Percentiles rank a stretch among this genome's conserved stretches.
Evolutionary conservation across 306 rosid genomes (phyloP).

Genomic region (Prunus davidiana): DNA sequence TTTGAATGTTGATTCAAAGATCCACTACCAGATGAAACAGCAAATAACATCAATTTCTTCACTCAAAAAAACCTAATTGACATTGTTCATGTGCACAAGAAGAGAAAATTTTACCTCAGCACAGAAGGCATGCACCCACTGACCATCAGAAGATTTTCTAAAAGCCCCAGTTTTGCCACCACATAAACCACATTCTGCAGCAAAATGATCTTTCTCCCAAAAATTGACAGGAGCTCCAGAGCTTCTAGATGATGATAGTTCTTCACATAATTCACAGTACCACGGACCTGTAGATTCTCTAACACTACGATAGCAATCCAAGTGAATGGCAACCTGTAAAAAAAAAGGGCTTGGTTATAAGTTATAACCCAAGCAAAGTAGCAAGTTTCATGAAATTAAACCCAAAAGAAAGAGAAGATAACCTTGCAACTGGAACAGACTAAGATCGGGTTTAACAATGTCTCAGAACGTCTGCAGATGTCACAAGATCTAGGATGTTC

Average conservation of each 20-base stretch:
- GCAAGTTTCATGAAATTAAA: slow-evolving; percentile 8
- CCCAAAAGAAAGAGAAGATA: slow-evolving; percentile 11
- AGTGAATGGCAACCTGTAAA: slow-evolving; percentile 89
- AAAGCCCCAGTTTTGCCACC: slow-evolving; percentile 93
- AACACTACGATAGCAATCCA: slow-evolving; percentile 81
- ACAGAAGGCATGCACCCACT: slow-evolving; percentile 98
- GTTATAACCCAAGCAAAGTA: slow-evolving; percentile 17
- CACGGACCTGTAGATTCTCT: slow-evolving; percentile 88
- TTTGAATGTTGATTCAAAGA: slow-evolving; percentile 75
- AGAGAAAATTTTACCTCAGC: slow-evolving; percentile 65
- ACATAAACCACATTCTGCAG: slow-evolving; percentile 85
- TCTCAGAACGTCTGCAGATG: slow-evolving; percentile 83
- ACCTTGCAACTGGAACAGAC: slow-evolving; percentile 97
- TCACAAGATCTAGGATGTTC: slow-evolving; percentile 86
- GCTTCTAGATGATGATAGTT: slow-evolving; percentile 41
- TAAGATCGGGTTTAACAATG: slow-evolving; percentile 71
- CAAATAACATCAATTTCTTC: neutral
- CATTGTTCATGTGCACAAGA: neutral
- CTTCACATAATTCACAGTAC: slow-evolving; percentile 94
- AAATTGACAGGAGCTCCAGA: slow-evolving; percentile 57
- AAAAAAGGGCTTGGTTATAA: neutral
- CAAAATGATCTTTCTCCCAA: slow-evolving; percentile 80
- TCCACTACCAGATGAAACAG: slow-evolving; percentile 58
- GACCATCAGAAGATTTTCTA: slow-evolving; percentile 86
- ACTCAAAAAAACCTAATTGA: neutral